Conservation (phyloP, 2,329 filamentous ascomycete genomes). For the Cyphellophora europaea region DNA sequence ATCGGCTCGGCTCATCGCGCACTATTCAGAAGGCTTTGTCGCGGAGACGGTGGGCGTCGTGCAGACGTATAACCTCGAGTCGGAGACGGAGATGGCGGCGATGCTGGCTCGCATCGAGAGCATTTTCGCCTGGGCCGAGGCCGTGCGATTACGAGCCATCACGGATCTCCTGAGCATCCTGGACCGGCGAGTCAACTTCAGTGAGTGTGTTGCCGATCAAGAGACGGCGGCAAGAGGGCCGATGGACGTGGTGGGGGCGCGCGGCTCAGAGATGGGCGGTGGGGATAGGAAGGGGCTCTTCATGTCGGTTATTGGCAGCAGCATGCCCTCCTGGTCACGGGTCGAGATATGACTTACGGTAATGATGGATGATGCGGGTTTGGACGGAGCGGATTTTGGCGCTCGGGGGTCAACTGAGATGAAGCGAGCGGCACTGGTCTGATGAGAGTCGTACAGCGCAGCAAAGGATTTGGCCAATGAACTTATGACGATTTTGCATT, state of each 20-base stretch:
- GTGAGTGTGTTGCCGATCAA: neutral
- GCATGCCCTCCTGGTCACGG: slow-evolving; percentile 1
- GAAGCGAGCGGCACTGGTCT: too few relatives aligned
- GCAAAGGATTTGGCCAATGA: too few relatives aligned
- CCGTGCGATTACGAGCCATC: slow-evolving; percentile 13
- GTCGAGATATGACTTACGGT: slow-evolving; percentile 1
- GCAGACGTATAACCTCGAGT: slow-evolving; percentile 12
- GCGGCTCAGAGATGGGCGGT: neutral
- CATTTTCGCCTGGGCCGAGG: slow-evolving; percentile 15
- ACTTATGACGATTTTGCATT: too few relatives aligned
- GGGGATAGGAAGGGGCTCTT: neutral
- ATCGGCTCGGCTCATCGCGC: slow-evolving; percentile 13
- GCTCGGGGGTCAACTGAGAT: too few relatives aligned
- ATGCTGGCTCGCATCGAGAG: slow-evolving; percentile 12
- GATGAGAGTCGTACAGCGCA: too few relatives aligned
- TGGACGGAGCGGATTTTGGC: too few relatives aligned
- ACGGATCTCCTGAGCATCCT: slow-evolving; percentile 11
- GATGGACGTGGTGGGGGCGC: neutral
- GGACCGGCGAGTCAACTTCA: slow-evolving; percentile 7
- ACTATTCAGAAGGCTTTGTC: slow-evolving; percentile 13
- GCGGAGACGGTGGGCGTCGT: slow-evolving; percentile 12
- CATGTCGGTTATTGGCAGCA: neutral
- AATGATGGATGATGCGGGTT: neutral
- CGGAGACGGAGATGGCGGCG: slow-evolving; percentile 13
- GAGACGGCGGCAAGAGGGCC: neutral